Conservation (phyloP, 75 land plant genomes). For the Pinus taeda region DNA sequence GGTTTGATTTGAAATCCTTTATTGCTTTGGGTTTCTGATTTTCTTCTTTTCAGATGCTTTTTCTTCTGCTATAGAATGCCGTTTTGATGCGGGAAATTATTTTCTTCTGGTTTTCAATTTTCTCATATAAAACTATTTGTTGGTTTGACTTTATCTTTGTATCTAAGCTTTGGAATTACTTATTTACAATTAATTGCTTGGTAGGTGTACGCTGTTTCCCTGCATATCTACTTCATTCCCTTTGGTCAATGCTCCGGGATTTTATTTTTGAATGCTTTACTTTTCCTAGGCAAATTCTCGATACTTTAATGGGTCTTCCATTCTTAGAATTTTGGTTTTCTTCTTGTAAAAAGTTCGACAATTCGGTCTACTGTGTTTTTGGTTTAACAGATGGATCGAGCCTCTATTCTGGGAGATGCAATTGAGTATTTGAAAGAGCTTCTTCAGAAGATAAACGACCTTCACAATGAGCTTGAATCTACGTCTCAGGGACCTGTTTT, state of each 20-base stretch:
- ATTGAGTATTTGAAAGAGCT: conserved; percentile 98
- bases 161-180: background rate
- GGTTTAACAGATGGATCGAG: conserved; percentile 86
- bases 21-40: background rate
- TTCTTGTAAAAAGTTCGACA: background rate
- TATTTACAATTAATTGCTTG: background rate
- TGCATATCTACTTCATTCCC: too few relatives aligned
- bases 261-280: background rate
- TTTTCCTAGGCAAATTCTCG: background rate
- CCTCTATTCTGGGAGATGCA: conserved; percentile 97
- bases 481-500: conserved; percentile 45
- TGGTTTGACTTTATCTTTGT: background rate
- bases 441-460: conserved; percentile 89
- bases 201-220: background rate
- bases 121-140: background rate
- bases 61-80: background rate
- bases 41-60: background rate
- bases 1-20: background rate
- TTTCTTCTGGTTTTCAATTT: background rate
- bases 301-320: background rate
- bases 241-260: background rate
- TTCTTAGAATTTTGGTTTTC: conserved; percentile 2
- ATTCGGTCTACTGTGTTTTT: background rate
- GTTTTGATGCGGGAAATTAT: background rate
- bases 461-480: conserved; percentile 91